phyloP scores from a whole-genome alignment of 2,329 filamentous ascomycete genomes.

The Gremmenia infestans region DNA sequence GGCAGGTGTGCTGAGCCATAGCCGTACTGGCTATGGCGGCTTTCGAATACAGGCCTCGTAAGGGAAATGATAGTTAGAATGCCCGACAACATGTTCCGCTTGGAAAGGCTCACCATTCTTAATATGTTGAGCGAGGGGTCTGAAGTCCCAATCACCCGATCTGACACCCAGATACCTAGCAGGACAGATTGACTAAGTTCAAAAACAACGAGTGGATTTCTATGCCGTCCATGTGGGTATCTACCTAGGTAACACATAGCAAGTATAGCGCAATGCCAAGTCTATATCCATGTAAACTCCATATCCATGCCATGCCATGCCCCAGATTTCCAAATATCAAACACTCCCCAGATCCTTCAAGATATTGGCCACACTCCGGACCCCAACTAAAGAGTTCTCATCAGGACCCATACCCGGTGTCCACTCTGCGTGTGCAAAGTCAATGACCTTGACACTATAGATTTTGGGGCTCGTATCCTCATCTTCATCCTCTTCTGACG shows the following conservation, averaged over 20 bases:
- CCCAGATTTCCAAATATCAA: not conserved
- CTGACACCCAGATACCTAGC: too few species aligned
- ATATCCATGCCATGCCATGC: slow-evolving; percentile 5
- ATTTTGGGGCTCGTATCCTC: slow-evolving; percentile 57
- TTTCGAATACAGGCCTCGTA: too few species aligned
- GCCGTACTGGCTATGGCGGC: too few species aligned
- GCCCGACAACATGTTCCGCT: too few species aligned
- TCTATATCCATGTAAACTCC: slow-evolving; percentile 8
- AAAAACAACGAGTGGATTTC: slow-evolving; percentile 20
- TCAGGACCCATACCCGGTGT: slow-evolving; percentile 78
- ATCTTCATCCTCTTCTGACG: slow-evolving; percentile 46
- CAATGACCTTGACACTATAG: slow-evolving; percentile 81
- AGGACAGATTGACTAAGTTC: too few species aligned
- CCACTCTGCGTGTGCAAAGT: slow-evolving; percentile 89
- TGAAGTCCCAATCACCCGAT: too few species aligned
- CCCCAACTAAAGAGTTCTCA: slow-evolving; percentile 72
- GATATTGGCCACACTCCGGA: slow-evolving; percentile 66
- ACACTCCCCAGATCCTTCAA: slow-evolving; percentile 49
- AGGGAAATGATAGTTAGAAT: too few species aligned
- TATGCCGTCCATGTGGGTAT: slow-evolving; percentile 14
- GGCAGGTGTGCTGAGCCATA: too few species aligned
- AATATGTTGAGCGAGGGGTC: too few species aligned
- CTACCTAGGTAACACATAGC: slow-evolving; percentile 19
- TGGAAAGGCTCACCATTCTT: too few species aligned
- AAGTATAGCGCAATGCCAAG: slow-evolving; percentile 6